Conservation (phyloP, 208 protist species). For the Kentomonas sorsogonicus region DNA sequence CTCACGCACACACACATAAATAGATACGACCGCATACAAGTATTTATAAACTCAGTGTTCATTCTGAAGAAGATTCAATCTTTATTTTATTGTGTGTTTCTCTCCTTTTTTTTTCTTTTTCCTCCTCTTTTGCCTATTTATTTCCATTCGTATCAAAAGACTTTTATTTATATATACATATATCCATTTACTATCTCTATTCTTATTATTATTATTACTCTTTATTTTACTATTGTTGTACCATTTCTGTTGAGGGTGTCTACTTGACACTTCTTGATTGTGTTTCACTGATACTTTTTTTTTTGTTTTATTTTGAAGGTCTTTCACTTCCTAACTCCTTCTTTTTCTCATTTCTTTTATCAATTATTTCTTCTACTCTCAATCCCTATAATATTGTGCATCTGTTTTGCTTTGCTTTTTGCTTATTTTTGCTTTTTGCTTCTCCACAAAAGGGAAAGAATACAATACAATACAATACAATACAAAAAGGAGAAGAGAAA, state of each 20-base stretch:
- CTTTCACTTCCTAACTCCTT: neutral
- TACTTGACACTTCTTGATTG: neutral
- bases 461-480: no score
- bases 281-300: constrained; percentile 9
- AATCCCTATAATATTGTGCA: neutral
- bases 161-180: neutral
- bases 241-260: neutral
- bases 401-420: constrained; percentile 1
- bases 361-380: neutral
- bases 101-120: constrained; percentile 3
- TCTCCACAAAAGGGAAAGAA: no score
- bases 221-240: constrained; percentile 6
- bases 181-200: constrained; percentile 5
- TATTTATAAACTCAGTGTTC: no score
- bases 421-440: neutral
- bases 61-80: no score
- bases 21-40: no score
- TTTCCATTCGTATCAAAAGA: neutral
- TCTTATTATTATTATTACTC: constrained; percentile 4
- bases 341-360: constrained; percentile 9
- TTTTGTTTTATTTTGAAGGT: neutral
- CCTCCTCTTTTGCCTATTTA: neutral
- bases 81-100: constrained; percentile 5
- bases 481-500: no score
- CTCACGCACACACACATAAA: neutral